These are phyloP conservation scores for Entamoeba invadens DNA, from an alignment of 208 protist species.

Conservation along the genomic window DNA sequence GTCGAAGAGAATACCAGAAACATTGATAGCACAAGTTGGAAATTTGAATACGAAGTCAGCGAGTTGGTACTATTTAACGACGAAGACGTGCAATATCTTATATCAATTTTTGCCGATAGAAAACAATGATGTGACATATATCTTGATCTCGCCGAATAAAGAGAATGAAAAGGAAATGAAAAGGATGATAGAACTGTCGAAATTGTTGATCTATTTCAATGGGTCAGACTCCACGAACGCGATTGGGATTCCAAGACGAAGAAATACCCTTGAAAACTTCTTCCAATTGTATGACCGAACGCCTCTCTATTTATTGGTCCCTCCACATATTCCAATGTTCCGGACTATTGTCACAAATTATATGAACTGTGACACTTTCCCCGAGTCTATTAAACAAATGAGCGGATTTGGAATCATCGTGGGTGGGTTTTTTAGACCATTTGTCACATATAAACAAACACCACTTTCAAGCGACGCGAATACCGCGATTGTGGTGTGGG, in stretches of 20 bases:
- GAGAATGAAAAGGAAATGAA: background rate
- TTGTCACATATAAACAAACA: background rate
- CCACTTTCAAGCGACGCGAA: background rate
- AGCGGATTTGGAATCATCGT: background rate
- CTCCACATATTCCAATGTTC: background rate
- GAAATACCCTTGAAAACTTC: background rate
- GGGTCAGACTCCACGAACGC: background rate
- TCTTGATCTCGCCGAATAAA: background rate
- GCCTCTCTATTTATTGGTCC: background rate
- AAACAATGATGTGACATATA: background rate
- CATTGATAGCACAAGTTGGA: background rate
- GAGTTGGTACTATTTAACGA: background rate
- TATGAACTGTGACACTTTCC: background rate
- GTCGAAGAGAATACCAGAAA: background rate
- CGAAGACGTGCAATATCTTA: background rate
- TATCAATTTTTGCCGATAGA: background rate
- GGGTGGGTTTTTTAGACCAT: background rate
- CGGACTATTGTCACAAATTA: background rate
- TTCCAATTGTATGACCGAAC: background rate
- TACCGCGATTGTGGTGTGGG: background rate
- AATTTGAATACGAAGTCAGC: background rate
- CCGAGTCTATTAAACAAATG: background rate
- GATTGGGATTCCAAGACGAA: background rate
- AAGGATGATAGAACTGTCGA: background rate
- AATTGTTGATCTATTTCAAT: background rate